These are phyloP conservation scores for Hyphopichia burtonii DNA, from an alignment of 1,139 yeast genomes.

Conservation along the genomic window DNA sequence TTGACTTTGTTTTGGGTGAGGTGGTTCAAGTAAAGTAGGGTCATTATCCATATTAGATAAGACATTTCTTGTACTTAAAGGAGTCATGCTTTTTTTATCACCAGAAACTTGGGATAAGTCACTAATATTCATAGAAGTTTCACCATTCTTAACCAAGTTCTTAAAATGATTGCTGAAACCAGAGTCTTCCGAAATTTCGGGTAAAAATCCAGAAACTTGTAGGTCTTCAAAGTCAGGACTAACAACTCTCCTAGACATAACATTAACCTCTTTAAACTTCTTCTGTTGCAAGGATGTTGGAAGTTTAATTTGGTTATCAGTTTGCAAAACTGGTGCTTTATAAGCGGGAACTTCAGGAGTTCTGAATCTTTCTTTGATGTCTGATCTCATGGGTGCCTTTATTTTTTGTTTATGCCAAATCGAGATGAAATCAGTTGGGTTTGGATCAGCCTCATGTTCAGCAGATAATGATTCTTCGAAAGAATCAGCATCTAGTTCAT, in stretches of 20 bases:
- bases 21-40: conserved; percentile 20
- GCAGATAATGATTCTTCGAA: conserved; percentile 46
- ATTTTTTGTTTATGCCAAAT: conserved; percentile 46
- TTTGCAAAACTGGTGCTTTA: conserved; percentile 3
- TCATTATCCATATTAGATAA: conserved; percentile 23
- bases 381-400: conserved; percentile 12
- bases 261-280: conserved; percentile 45
- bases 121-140: conserved; percentile 15
- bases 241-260: conserved; percentile 42
- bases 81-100: conserved; percentile 23
- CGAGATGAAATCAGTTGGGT: conserved; percentile 31
- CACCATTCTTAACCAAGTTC: conserved; percentile 19
- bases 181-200: conserved; percentile 49
- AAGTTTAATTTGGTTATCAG: conserved; percentile 12
- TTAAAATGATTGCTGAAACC: conserved; percentile 43
- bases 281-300: conserved; percentile 29
- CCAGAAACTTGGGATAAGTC: conserved; percentile 19
- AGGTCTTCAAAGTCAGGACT: conserved; percentile 39
- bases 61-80: conserved; percentile 30
- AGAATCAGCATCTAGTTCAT: conserved; percentile 15
- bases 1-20: conserved; percentile 12
- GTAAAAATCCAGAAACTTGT: conserved; percentile 40
- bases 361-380: conserved; percentile 5
- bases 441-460: conserved; percentile 35
- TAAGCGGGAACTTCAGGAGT: conserved; percentile 5